Evolutionary conservation across 768 basidiomycete species (phyloP), one percentile per base, ranked within the genome.

Genomic region (Butyriboletus loyo): DNA sequence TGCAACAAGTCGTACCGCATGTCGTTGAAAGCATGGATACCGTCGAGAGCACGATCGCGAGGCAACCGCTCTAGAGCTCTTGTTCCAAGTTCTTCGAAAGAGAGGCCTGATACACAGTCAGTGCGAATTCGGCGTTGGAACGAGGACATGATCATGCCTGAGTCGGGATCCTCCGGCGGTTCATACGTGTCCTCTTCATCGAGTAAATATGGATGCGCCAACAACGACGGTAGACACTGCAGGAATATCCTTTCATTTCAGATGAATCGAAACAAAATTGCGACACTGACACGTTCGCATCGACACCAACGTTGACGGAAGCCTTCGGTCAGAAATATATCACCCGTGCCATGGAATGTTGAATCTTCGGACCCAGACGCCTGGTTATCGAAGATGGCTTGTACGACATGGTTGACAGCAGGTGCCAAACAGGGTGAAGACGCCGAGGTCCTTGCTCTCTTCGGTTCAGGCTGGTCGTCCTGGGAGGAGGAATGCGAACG

Each of bases 121-220:
- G 53, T 0, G 7, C 9, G 6, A 14, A 32, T 30, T 11, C n/a
- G 4, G 5, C 17, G 42, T 38, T 5, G 5, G 10, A 22, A 27
- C 2, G 4, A 36, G 21, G 5, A 34, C 8, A 37, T 11, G 2
- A 44, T 32, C 54, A n/a, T 53, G 84, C 90, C 83, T 55, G 84
- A 89, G 64, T 93, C 91, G 10, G 91, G 90, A 68, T 92, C 91
- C 61, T 89, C 84, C 4, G 90, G 91, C 1, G 87, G 89, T 64
- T 90, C 87, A 55, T 89, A 92, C 0, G 85, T 89, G 37, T 89
- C 88, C 56, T 92, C 91, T 66, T 88, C 87, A 56, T 87, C 77
- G 11, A 89, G 68, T 22, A 92, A 73, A 68, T 77, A 91, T 25
- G 81, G 75, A 60, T 80, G 72, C 15, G 70, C 67, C 60, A 79